These are phyloP conservation scores for Mycena sp. DNA, from an alignment of 1,284 basidiomycete genomes.

Conservation along the genomic window DNA sequence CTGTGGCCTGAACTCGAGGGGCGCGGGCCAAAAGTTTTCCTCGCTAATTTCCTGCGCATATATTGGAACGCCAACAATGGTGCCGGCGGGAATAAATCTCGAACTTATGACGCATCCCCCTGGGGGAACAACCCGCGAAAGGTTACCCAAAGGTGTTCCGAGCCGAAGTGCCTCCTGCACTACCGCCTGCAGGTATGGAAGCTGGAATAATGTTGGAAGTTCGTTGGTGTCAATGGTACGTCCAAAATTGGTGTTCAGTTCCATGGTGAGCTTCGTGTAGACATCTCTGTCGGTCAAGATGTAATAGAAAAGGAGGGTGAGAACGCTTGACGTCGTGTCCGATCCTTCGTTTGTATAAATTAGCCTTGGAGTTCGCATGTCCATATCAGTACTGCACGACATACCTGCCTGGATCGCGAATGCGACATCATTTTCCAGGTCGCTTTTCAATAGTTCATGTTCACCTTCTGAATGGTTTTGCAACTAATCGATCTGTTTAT, in stretches of 20 bases:
- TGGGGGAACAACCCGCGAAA: constrained; percentile 2
- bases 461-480: too few relatives aligned
- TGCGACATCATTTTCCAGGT: neutral
- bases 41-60: neutral
- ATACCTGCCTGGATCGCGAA: constrained; percentile 13
- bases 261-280: neutral
- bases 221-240: neutral
- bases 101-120: neutral
- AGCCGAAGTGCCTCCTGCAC: constrained; percentile 7
- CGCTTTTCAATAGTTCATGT: neutral
- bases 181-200: neutral
- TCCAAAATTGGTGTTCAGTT: constrained; percentile 1
- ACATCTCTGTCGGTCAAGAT: neutral
- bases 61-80: constrained; percentile 7
- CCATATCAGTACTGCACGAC: neutral
- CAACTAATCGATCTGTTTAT: neutral
- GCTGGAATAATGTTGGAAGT: neutral
- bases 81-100: constrained; percentile 4
- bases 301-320: constrained; percentile 2
- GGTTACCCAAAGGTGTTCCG: neutral
- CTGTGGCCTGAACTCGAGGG: constrained; percentile 3
- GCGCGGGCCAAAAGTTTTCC: constrained; percentile 12
- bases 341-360: constrained; percentile 2
- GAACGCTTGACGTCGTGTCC: constrained; percentile 5
- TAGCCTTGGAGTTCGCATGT: too few relatives aligned